Conservation (phyloP, 257 asterid species). For the Solanum arcanum region DNA sequence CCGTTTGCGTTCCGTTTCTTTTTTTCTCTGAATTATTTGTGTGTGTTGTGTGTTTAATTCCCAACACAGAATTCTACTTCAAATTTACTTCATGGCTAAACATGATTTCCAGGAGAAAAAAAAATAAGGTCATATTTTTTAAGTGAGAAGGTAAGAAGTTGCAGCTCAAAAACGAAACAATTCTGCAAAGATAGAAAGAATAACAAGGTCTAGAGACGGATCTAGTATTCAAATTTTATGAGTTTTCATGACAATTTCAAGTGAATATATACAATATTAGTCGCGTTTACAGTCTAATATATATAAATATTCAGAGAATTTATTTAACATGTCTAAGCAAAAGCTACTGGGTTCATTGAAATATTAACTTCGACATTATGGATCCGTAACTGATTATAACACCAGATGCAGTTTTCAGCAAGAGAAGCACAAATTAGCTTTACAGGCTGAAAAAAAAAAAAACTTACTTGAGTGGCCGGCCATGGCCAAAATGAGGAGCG, state of each 20-base stretch:
- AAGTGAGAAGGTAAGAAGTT: background rate
- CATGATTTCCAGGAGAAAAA: background rate
- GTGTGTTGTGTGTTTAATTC: too few relatives aligned
- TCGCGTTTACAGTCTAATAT: background rate
- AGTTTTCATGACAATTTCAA: background rate
- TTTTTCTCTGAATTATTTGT: too few relatives aligned
- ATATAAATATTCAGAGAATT: background rate
- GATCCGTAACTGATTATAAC: background rate
- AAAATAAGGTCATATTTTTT: background rate
- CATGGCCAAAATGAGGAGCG: constrained; percentile 51
- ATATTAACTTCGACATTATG: background rate
- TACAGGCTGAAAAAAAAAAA: too few relatives aligned
- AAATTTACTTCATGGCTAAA: background rate
- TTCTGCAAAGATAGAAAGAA: background rate
- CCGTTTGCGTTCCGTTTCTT: too few relatives aligned
- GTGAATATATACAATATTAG: background rate
- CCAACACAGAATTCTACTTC: background rate
- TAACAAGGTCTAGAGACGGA: background rate
- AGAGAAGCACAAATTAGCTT: background rate
- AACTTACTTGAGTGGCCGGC: constrained; percentile 63
- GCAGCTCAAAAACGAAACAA: background rate
- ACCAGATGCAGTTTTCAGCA: background rate
- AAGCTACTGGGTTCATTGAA: background rate
- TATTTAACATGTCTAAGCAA: background rate
- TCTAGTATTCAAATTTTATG: background rate